Evolutionary conservation across 2,329 filamentous ascomycete species (phyloP), one percentile per base, ranked within the genome.

Genomic region (Ophiocordyceps unilateralis): DNA sequence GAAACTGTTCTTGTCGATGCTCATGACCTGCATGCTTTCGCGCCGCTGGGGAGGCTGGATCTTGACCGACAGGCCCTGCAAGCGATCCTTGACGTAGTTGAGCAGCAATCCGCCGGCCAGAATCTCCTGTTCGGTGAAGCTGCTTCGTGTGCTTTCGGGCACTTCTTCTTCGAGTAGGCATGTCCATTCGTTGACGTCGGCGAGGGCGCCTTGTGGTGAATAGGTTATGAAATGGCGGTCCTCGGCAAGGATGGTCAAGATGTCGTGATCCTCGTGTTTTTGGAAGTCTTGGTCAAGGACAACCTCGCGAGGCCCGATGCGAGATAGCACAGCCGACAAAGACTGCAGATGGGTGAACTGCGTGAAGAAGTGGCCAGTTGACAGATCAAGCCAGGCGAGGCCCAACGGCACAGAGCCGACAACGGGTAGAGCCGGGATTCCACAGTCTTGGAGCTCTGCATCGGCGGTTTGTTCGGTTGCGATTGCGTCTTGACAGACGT

Each of bases 351-450:
- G 78, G 1, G 83, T 80, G 17, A 67, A 68, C 55, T 96, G 87
- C 0, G 87, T 94, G 54, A 79, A 86, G 61, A 98, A 98, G 53
- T 89, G 83, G 14, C 91, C 91, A 3, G 91, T 98, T 9, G 91
- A 95, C 22, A 96, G 65, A 60, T 98, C 91, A 40, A 96, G 67
- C 91, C 91, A 98, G 36, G 91, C 84, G 41, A 98, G 66, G 3
- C 91, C 91, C 44, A 93, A 66, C 39, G 62, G 61, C 42, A 50
- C 45, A 28, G 45, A 42, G 26, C 45, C 44, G 39, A 46, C 8
- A 7, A 19, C 30, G n/a, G 47, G 32, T 23, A 40, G 41, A 23
- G 43, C 41, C 32, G 51, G 43, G 30, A 37, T 41, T 43, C 19
- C 19, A 21, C 39, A 12, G 30, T 36, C 37, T 17, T 39, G 5